A percentile compares a stretch with the other conserved stretches of the same genome.
phyloP scores from a whole-genome alignment of 768 basidiomycete genomes.

The Tricholoma bakamatsutake region DNA sequence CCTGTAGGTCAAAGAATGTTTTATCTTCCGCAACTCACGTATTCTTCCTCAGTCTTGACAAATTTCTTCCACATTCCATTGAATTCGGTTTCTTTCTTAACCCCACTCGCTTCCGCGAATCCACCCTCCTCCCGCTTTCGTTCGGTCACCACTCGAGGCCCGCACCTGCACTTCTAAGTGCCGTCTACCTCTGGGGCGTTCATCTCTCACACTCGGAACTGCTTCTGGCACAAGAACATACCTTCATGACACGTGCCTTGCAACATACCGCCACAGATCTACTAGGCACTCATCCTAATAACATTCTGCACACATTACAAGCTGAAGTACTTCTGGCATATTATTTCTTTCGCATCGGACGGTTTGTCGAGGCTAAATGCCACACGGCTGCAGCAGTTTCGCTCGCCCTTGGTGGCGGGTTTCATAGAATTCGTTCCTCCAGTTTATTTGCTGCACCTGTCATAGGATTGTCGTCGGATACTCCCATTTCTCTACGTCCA shows the following conservation, averaged over 20 bases:
- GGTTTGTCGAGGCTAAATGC: conserved; percentile 55
- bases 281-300: conserved; percentile 42
- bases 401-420: conserved; percentile 38
- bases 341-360: conserved; percentile 58
- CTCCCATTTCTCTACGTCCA: conserved; percentile 36
- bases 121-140: conserved; percentile 41
- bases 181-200: conserved; percentile 48
- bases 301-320: conserved; percentile 50
- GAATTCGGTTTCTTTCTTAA: conserved; percentile 67
- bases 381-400: conserved; percentile 49
- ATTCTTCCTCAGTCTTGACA: conserved; percentile 40
- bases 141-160: conserved; percentile 44
- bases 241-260: conserved; percentile 45
- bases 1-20: conserved; percentile 24
- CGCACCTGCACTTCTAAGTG: conserved; percentile 42
- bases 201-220: conserved; percentile 41
- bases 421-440: conserved; percentile 41
- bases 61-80: conserved; percentile 50
- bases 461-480: conserved; percentile 33
- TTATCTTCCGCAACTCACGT: not conserved
- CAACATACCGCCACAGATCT: conserved; percentile 41
- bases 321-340: conserved; percentile 59
- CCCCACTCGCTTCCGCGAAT: conserved; percentile 38
- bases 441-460: conserved; percentile 29
- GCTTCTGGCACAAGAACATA: conserved; percentile 34